Conservation (phyloP, 1,284 basidiomycete genomes). For the Ganoderma sinense region DNA sequence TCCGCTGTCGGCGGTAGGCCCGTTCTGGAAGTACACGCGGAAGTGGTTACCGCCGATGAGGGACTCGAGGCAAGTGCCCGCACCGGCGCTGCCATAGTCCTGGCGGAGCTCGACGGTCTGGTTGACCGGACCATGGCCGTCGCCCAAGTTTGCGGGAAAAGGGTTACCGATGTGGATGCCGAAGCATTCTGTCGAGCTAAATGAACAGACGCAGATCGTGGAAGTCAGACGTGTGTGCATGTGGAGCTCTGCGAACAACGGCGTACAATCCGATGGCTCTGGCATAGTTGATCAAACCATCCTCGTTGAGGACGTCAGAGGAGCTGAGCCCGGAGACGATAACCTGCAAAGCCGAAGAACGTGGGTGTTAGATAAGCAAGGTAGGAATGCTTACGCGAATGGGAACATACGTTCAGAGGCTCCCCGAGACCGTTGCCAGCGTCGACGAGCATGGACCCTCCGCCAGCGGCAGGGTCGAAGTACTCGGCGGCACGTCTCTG, state of each 20-base stretch:
- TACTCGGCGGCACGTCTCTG: slow-evolving; percentile 41
- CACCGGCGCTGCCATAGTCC: slow-evolving; percentile 63
- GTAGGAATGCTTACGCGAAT: neutral
- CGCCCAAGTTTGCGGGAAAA: slow-evolving; percentile 76
- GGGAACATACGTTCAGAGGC: slow-evolving; percentile 66
- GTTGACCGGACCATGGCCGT: slow-evolving; percentile 66
- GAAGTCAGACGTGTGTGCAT: neutral
- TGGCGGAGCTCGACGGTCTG: slow-evolving; percentile 74
- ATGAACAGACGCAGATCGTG: neutral
- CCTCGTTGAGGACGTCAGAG: slow-evolving; percentile 69
- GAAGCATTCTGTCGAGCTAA: slow-evolving; percentile 75
- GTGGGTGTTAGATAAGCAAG: slow-evolving; percentile 34
- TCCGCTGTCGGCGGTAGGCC: slow-evolving; percentile 60
- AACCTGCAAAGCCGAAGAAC: slow-evolving; percentile 52
- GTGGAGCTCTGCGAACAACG: neutral
- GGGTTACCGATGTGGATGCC: slow-evolving; percentile 69
- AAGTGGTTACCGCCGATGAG: slow-evolving; percentile 75
- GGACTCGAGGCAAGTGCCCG: slow-evolving; percentile 70
- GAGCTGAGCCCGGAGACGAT: slow-evolving; percentile 72
- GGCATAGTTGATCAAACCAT: slow-evolving; percentile 65
- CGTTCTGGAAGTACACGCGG: slow-evolving; percentile 78
- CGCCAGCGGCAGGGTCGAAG: slow-evolving; percentile 51
- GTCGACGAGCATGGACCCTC: slow-evolving; percentile 62
- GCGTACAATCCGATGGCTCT: slow-evolving; percentile 66
- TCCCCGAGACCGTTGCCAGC: slow-evolving; percentile 63